Evolutionary conservation across 148 eudicot species (phyloP).

Genomic region (Polygonum maritimum): DNA sequence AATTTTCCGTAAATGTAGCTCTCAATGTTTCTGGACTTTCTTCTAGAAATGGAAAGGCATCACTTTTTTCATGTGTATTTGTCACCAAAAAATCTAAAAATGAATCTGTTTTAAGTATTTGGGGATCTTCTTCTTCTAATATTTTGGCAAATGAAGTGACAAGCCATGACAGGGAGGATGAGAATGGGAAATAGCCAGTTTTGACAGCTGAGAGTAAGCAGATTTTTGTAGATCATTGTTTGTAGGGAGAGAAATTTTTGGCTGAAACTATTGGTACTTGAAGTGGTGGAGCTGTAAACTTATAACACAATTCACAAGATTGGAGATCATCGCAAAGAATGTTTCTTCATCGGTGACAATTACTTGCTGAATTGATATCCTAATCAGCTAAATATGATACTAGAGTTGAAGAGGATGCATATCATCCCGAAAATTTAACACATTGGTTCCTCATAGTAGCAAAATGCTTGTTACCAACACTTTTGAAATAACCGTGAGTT

Average conservation of each 20-base stretch:
- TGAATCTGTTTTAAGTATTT: background rate
- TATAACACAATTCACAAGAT: background rate
- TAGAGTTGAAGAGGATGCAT: background rate
- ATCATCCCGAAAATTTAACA: background rate
- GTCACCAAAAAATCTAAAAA: background rate
- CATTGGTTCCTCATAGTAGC: background rate
- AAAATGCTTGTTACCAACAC: background rate
- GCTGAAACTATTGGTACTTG: background rate
- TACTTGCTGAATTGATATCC: background rate
- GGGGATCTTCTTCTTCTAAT: background rate
- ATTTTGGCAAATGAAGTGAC: background rate
- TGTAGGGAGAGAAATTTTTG: background rate
- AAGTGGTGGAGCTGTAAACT: background rate
- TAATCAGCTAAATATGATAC: background rate
- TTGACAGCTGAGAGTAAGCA: background rate
- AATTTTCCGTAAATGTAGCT: background rate
- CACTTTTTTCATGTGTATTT: background rate
- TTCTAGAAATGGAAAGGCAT: background rate
- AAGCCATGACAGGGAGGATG: background rate
- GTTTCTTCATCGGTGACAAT: background rate
- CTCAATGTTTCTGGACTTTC: background rate
- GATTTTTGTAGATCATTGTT: background rate
- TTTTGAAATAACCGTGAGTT: background rate
- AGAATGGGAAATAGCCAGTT: background rate
- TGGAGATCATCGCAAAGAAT: background rate